Base-by-base conservation (phyloP, 1,284 basidiomycete species). In the Schizopora paradoxa region DNA sequence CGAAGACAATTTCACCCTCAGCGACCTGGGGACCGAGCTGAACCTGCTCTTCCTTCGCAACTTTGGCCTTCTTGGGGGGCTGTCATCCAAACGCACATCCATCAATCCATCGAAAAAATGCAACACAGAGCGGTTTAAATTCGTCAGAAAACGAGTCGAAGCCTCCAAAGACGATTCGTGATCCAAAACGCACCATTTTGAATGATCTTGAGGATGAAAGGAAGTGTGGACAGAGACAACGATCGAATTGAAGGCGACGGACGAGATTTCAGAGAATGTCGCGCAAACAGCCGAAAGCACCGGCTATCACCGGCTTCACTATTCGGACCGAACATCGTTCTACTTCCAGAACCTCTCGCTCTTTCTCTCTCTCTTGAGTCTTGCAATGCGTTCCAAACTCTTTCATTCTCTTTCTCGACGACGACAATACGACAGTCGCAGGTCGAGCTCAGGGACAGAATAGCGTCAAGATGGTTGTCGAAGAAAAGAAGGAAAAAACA, bases 1-100 rank as follows among this genome's bases (percentile, higher is more conserved):
- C 93, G 63, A 93, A 95, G 42, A 94, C 91, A 61, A 89, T 83
- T 72, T 96, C 92, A 65, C 93, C 92, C 66, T 96, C 93, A 55
- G 86, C 85, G 60, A 94, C 88, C 66, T 95, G 86, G 59, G 93
- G 93, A 57, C 92, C 93, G 67, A 96, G 89, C 47, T 85, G 82
- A 61, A 92, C 87, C 63, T 74, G 76, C 61, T 87, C 84, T 69
- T 90, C 86, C 67, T 82, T 84, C 56, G 77, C 77, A 58, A 73
- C 82, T 69, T 85, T 86, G 65, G 67, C 72, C 74, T 85, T 86
- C 70, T 86, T 89, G 66, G 86, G 86, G 52, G 86, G 69, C 86
- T 89, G 33, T 41, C 43, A 22, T 28, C 16, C 36, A 11, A 7
- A 27, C 23, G 25, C 11, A 11, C 19, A 23, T 7, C 36, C 38